Conservation (phyloP, 2,329 filamentous ascomycete species). For the Nothophoma quercina region DNA sequence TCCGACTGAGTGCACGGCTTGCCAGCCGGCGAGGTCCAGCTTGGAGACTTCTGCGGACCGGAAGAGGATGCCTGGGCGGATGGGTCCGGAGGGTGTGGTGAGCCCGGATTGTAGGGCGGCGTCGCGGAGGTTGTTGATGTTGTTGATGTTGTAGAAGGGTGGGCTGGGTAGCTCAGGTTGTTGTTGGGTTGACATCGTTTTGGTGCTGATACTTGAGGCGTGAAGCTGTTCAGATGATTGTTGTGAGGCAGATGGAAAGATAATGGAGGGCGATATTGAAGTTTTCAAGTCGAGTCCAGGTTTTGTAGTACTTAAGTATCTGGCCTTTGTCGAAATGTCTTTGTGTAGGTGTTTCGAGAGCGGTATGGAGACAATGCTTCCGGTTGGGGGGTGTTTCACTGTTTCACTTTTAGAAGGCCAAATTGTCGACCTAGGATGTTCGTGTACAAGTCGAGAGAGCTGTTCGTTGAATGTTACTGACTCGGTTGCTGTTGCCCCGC, state of each 20-base stretch:
- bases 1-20: conserved; percentile 54
- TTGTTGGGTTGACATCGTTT: conserved; percentile 5
- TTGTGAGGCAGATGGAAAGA: neutral
- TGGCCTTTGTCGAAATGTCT: neutral
- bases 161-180: conserved; percentile 28
- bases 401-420: too few relatives aligned
- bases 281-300: neutral
- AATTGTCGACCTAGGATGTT: too few relatives aligned
- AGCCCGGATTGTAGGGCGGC: conserved; percentile 36
- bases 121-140: conserved; percentile 48
- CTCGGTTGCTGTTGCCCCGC: neutral
- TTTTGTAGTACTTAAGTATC: neutral
- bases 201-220: neutral
- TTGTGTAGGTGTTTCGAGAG: neutral
- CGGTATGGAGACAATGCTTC: neutral
- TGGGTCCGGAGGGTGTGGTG: conserved; percentile 40
- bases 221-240: neutral
- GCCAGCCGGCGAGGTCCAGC: conserved; percentile 32
- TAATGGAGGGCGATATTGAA: too few relatives aligned
- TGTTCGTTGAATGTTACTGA: too few relatives aligned
- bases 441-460: too few relatives aligned
- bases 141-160: conserved; percentile 45
- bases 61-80: conserved; percentile 66
- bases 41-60: conserved; percentile 70
- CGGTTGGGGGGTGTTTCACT: too few relatives aligned